Evolutionary conservation across 176 grass and related monocot genomes (phyloP).

Genomic region (Urochloa ruziziensis): DNA sequence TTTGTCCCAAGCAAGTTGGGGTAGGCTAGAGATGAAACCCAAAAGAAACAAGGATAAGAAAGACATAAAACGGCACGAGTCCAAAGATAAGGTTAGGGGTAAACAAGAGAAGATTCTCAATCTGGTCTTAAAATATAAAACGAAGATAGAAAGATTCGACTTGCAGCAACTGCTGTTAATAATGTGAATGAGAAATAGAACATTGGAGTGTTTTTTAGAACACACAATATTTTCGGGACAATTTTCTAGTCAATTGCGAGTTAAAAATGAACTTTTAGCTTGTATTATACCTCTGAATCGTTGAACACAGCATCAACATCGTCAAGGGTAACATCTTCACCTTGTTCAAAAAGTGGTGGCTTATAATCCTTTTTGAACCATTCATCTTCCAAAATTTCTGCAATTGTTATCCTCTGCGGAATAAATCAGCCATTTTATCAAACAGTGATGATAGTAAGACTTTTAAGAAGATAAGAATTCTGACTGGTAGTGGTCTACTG

Average conservation of each 20-base stretch:
- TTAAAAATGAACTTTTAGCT: background rate
- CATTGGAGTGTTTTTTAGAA: background rate
- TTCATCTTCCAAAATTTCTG: constrained; percentile 86
- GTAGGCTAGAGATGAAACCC: too few species aligned
- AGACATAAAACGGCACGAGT: too few species aligned
- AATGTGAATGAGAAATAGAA: background rate
- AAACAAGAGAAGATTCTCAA: too few species aligned
- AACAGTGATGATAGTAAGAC: background rate
- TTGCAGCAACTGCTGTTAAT: background rate
- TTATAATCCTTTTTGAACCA: constrained; percentile 97
- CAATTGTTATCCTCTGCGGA: constrained; percentile 81
- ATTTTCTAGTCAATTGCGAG: background rate
- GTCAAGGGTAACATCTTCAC: constrained; percentile 73
- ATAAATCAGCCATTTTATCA: background rate
- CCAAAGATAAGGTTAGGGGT: too few species aligned
- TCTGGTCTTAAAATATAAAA: background rate
- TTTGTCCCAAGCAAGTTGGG: too few species aligned
- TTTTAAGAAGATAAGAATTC: background rate
- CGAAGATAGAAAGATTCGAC: background rate
- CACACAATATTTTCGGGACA: background rate
- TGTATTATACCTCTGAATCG: constrained; percentile 67
- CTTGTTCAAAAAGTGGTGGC: constrained; percentile 75
- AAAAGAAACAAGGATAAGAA: too few species aligned
- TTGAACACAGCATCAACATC: constrained; percentile 91
- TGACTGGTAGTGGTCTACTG: background rate